phyloP scores from a whole-genome alignment of 2,329 filamentous ascomycete species.

The Diaporthe eres region DNA sequence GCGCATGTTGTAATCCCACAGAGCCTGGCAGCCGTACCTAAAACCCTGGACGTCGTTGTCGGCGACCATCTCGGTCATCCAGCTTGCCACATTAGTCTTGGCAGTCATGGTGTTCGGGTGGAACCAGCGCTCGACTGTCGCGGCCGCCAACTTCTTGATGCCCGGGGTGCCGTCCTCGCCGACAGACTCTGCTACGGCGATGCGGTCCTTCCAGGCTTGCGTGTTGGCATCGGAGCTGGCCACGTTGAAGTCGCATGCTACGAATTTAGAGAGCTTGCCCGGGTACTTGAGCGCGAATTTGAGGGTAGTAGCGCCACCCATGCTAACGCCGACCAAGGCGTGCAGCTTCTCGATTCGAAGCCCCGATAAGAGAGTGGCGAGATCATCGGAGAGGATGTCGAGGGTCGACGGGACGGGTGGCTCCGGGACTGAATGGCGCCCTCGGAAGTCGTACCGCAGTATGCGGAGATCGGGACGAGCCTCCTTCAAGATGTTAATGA shows the following conservation, averaged over 20 bases:
- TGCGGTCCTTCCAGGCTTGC: conserved; percentile 84
- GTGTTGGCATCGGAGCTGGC: conserved; percentile 81
- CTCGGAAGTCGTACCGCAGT: conserved; percentile 83
- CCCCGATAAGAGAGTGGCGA: conserved; percentile 75
- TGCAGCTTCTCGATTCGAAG: conserved; percentile 78
- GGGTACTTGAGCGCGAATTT: conserved; percentile 80
- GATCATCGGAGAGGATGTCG: conserved; percentile 77
- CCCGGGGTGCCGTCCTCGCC: conserved; percentile 65
- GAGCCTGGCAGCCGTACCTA: conserved; percentile 74
- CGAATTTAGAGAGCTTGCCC: conserved; percentile 69
- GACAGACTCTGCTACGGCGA: conserved; percentile 73
- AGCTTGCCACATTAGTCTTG: conserved; percentile 63
- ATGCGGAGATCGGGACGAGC: conserved; percentile 77
- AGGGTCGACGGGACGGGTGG: conserved; percentile 69
- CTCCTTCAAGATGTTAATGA: conserved; percentile 73
- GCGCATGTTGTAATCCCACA: conserved; percentile 80
- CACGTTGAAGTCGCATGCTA: conserved; percentile 85
- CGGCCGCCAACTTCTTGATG: conserved; percentile 75
- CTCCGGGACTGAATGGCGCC: conserved; percentile 68
- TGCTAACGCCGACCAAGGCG: conserved; percentile 80
- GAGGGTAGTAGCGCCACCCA: conserved; percentile 84
- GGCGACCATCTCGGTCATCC: conserved; percentile 78
- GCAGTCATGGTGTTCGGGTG: conserved; percentile 66
- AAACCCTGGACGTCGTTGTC: conserved; percentile 80
- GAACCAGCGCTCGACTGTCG: conserved; percentile 85